Evolutionary conservation across 345 rosid species (phyloP), one percentile per base, ranked within the genome.

Genomic region (Bruguiera sexangula): DNA sequence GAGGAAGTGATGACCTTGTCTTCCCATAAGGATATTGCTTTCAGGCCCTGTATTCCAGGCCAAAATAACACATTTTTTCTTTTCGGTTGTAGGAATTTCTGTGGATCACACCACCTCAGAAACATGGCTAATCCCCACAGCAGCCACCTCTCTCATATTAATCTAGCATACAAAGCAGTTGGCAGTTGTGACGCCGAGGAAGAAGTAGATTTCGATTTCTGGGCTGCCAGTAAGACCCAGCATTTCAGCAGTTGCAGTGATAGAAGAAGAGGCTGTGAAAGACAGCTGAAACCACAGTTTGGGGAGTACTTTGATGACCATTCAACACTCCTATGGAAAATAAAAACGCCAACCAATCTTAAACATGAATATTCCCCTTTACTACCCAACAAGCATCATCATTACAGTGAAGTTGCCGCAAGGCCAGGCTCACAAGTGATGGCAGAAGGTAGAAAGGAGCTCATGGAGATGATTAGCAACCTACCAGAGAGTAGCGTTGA

Each of bases 401-500:
- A 30, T 22, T 63, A 76, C 77, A 75, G 72, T 8, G 62, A 63
- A 21, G 66, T 75, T 16, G 73, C 85, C 5, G 71, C 82, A 0
- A 31, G 36, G 26, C 43, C 70, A 4, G 65, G 83, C 52, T 58
- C 60, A 8, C 75, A 75, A 24, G 65, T 58, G 7, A 78, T 85
- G 6, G 79, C 70, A 43, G 81, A 88, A 53, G 88, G 85, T 6
- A 82, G 88, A 70, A 86, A 62, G 73, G 75, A 84, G 82, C 82
- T 88, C n/a, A 84, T 85, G 89, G 83, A 82, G 76, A 85, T 76
- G 83, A 67, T 85, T 56, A 61, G 58, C 10, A 53, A 68, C 73
- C 63, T 88, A 85, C 88, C 88, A 0, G 88, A 85, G 69, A 74
- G 80, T 1, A 59, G 69, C 58, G 81, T 75, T 64, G 92, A 88